Evolutionary conservation across 148 eudicot genomes (phyloP).

Genomic region (Selenicereus undatus): DNA sequence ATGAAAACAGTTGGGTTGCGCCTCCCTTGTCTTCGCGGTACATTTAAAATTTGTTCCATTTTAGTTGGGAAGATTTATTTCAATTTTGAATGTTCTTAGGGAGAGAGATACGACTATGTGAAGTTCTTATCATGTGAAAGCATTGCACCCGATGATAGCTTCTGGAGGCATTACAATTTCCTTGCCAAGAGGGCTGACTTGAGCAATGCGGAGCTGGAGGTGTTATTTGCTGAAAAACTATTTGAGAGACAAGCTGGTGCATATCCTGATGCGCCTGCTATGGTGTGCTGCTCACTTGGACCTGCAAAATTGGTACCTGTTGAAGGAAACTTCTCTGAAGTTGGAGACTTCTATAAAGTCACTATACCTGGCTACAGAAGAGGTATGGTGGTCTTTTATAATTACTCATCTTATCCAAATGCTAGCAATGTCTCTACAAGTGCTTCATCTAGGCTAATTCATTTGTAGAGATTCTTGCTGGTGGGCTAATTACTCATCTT

Average conservation of each 20-base stretch:
- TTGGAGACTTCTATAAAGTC: background rate
- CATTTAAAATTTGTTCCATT: background rate
- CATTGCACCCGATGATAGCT: background rate
- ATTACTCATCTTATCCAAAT: background rate
- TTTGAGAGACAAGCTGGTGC: too few relatives aligned
- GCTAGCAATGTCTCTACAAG: background rate
- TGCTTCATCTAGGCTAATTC: background rate
- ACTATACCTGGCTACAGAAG: background rate
- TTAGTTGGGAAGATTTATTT: background rate
- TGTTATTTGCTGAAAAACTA: background rate
- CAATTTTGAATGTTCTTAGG: background rate
- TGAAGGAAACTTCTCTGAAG: too few relatives aligned
- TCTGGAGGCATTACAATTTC: background rate
- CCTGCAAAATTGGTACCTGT: too few relatives aligned
- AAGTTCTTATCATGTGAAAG: background rate
- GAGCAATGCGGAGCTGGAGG: background rate
- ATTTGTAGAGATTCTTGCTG: background rate
- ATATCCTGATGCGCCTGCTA: background rate
- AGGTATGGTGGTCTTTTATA: background rate
- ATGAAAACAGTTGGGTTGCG: background rate
- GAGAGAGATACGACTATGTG: background rate
- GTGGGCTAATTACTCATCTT: background rate
- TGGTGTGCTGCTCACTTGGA: too few relatives aligned
- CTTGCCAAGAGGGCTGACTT: background rate
- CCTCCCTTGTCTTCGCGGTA: background rate